Conservation (phyloP, 371 early-diverging fungal genomes). For the Conidiobolus incongruus region DNA sequence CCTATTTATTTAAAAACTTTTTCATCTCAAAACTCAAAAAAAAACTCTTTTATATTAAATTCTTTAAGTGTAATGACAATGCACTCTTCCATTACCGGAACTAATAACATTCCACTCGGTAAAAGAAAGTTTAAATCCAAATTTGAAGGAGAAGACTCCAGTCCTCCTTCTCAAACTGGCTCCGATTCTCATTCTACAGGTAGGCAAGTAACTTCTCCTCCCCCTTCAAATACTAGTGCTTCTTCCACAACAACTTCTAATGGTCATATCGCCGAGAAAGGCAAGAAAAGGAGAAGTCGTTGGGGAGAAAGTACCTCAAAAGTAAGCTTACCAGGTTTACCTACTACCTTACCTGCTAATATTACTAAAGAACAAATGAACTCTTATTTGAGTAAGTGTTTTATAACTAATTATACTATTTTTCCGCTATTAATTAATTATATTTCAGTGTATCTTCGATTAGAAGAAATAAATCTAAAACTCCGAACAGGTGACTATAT, state of each 20-base stretch:
- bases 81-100: conserved; percentile 8
- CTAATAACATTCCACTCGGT: conserved; percentile 8
- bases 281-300: conserved; percentile 36
- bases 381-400: conserved; percentile 42
- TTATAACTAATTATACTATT: not conserved
- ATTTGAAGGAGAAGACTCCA: not conserved
- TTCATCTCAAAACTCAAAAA: too few relatives aligned
- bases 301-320: conserved; percentile 65
- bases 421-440: not conserved
- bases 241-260: too few relatives aligned
- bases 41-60: too few relatives aligned
- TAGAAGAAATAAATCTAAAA: conserved; percentile 74
- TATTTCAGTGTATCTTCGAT: conserved; percentile 42
- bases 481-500: conserved; percentile 58
- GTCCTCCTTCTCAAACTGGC: too few relatives aligned
- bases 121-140: conserved; percentile 3
- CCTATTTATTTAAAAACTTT: too few relatives aligned
- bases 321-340: conserved; percentile 50
- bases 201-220: too few relatives aligned
- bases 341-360: conserved; percentile 51
- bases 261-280: too few relatives aligned
- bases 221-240: too few relatives aligned
- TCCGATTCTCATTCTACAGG: too few relatives aligned
- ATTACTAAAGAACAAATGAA: conserved; percentile 60
- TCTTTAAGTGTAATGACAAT: too few relatives aligned